Evolutionary conservation across 441 rosid species (phyloP).

Genomic region (Bruguiera hainesii): DNA sequence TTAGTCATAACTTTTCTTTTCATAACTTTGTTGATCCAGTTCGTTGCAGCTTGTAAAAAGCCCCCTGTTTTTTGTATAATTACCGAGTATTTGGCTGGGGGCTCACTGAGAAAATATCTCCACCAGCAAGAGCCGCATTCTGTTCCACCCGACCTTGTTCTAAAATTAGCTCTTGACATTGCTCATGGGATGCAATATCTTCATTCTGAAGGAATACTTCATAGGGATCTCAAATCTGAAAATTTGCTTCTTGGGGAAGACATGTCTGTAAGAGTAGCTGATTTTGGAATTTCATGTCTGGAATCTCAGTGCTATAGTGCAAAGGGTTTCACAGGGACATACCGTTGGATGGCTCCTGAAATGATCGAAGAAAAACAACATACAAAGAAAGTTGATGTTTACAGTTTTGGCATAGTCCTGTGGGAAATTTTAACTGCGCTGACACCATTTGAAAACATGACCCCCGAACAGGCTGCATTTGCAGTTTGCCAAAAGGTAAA

Average conservation of each 20-base stretch:
- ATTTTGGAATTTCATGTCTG: constrained; percentile 76
- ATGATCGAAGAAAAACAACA: constrained; percentile 74
- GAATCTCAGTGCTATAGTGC: constrained; percentile 67
- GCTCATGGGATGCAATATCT: constrained; percentile 75
- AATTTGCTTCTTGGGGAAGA: constrained; percentile 65
- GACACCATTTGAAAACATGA: constrained; percentile 76
- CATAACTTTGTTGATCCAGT: constrained; percentile 41
- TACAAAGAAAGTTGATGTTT: constrained; percentile 78
- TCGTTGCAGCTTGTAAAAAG: constrained; percentile 77
- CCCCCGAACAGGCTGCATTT: constrained; percentile 84
- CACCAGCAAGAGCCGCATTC: constrained; percentile 75
- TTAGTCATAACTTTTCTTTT: constrained; percentile 4
- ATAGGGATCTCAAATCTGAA: constrained; percentile 78
- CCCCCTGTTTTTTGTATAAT: constrained; percentile 79
- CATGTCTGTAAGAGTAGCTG: constrained; percentile 71
- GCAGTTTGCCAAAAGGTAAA: constrained; percentile 81
- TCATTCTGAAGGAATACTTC: constrained; percentile 68
- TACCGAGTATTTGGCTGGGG: constrained; percentile 70
- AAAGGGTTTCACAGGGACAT: constrained; percentile 77
- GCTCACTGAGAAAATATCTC: constrained; percentile 62
- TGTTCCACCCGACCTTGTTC: constrained; percentile 52
- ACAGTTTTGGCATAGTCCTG: constrained; percentile 74
- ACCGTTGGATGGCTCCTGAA: constrained; percentile 91
- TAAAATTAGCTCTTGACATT: constrained; percentile 64
- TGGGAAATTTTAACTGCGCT: constrained; percentile 79